A percentile compares a stretch with the other conserved stretches of the same genome.
phyloP scores from a whole-genome alignment of 192 early-diverging fungal species.

The Paraglomus brasilianum region DNA sequence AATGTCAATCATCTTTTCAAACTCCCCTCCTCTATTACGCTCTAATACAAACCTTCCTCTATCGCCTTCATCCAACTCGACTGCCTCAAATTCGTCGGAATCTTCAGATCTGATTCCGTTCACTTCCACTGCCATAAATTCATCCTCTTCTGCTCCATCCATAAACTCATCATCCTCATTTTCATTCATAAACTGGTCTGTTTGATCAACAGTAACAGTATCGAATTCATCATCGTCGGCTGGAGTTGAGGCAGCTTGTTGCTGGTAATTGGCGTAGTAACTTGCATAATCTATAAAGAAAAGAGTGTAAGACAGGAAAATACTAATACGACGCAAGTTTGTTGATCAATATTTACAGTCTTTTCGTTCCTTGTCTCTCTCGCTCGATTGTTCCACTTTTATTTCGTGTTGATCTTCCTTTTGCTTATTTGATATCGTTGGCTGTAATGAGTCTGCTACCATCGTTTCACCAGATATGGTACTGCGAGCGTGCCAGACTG shows the following conservation, averaged over 20 bases:
- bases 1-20: too few species aligned
- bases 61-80: conserved; percentile 12
- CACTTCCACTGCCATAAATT: too few species aligned
- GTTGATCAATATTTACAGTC: conserved; percentile 38
- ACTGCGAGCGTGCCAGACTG: conserved; percentile 75
- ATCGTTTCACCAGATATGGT: conserved; percentile 62
- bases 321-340: not conserved
- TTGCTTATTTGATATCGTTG: conserved; percentile 36
- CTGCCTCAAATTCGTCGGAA: not conserved
- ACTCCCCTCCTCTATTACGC: too few species aligned
- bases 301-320: not conserved
- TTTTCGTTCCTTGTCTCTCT: conserved; percentile 40
- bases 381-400: conserved; percentile 38
- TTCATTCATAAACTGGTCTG: not conserved
- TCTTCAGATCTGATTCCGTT: too few species aligned
- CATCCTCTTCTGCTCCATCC: conserved; percentile 32
- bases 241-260: conserved; percentile 22
- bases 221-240: conserved; percentile 23
- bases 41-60: not conserved
- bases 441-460: conserved; percentile 36
- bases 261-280: not conserved
- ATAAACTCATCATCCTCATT: conserved; percentile 30
- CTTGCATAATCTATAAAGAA: not conserved
- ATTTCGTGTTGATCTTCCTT: conserved; percentile 43
- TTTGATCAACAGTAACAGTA: not conserved